phyloP scores from a whole-genome alignment of 2,329 filamentous ascomycete species.

The Plectosphaerella sp. region DNA sequence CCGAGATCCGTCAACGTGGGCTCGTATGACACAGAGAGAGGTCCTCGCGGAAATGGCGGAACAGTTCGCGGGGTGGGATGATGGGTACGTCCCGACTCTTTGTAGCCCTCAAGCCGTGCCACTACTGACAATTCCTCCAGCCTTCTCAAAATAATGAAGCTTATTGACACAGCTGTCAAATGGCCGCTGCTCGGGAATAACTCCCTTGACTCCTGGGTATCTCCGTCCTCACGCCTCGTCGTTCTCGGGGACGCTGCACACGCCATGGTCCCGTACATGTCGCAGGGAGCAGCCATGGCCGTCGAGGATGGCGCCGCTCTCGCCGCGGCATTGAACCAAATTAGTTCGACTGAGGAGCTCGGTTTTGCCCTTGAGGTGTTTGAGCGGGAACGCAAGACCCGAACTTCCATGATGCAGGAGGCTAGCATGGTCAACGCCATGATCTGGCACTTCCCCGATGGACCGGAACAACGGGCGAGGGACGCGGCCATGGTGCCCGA shows the following conservation, averaged over 20 bases:
- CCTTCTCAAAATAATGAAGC: conserved; percentile 27
- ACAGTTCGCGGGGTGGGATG: conserved; percentile 27
- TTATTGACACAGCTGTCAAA: conserved; percentile 27
- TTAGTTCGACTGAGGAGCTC: conserved; percentile 20
- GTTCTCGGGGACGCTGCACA: conserved; percentile 37
- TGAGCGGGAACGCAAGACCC: conserved; percentile 26
- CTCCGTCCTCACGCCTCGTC: conserved; percentile 21
- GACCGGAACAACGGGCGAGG: conserved; percentile 32
- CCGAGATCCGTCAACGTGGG: conserved; percentile 24
- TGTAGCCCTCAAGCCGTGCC: neutral
- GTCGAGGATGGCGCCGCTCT: conserved; percentile 37
- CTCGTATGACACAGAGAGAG: conserved; percentile 10
- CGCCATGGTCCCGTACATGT: conserved; percentile 38
- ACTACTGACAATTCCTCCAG: conserved; percentile 8
- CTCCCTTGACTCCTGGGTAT: conserved; percentile 22
- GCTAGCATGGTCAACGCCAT: conserved; percentile 39
- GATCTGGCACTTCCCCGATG: conserved; percentile 42
- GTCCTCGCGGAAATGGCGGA: conserved; percentile 25
- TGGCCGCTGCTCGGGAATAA: conserved; percentile 24
- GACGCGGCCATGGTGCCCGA: conserved; percentile 36
- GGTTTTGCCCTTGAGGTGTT: conserved; percentile 27
- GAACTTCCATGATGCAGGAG: conserved; percentile 34
- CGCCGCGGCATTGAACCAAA: conserved; percentile 22
- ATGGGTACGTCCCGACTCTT: conserved; percentile 15
- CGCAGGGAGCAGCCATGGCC: conserved; percentile 37